Conservation (phyloP, 202 grass and related monocot genomes). For the Schoenoplectus tabernaemontani region DNA sequence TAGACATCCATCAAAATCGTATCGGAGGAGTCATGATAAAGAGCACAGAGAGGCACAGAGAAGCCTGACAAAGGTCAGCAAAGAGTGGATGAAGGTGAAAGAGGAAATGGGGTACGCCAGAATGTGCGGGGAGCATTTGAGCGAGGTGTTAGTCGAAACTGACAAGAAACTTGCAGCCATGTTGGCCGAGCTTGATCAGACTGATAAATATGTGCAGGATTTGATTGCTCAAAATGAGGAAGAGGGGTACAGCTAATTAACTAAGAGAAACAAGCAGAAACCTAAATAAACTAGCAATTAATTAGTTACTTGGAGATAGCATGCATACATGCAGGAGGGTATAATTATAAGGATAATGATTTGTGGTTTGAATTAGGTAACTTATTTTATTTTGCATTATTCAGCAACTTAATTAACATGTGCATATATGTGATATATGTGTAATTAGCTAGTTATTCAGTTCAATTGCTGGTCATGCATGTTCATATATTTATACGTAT, state of each 20-base stretch:
- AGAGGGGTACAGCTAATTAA: background rate
- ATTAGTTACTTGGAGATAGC: too few relatives aligned
- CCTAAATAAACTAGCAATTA: too few relatives aligned
- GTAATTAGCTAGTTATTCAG: too few relatives aligned
- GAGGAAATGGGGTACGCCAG: slow-evolving; percentile 60
- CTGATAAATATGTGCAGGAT: slow-evolving; percentile 48
- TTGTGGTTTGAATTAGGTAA: too few relatives aligned
- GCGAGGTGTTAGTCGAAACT: slow-evolving; percentile 40
- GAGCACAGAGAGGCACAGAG: slow-evolving; percentile 45
- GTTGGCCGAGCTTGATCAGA: slow-evolving; percentile 52
- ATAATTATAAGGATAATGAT: too few relatives aligned
- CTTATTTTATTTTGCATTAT: too few relatives aligned
- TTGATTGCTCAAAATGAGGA: slow-evolving; percentile 28
- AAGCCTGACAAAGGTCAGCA: slow-evolving; percentile 51
- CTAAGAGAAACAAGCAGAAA: background rate
- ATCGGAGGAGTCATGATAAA: slow-evolving; percentile 34
- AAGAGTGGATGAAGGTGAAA: slow-evolving; percentile 79
- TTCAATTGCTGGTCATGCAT: too few relatives aligned
- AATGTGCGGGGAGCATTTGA: slow-evolving; percentile 47
- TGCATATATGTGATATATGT: too few relatives aligned
- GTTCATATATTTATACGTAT: too few relatives aligned
- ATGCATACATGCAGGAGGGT: too few relatives aligned
- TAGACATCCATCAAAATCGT: slow-evolving; percentile 2
- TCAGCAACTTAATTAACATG: too few relatives aligned
- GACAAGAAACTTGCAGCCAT: slow-evolving; percentile 49